Base-by-base conservation (phyloP, 768 basidiomycete species). In the Tricholoma saponaceum region DNA sequence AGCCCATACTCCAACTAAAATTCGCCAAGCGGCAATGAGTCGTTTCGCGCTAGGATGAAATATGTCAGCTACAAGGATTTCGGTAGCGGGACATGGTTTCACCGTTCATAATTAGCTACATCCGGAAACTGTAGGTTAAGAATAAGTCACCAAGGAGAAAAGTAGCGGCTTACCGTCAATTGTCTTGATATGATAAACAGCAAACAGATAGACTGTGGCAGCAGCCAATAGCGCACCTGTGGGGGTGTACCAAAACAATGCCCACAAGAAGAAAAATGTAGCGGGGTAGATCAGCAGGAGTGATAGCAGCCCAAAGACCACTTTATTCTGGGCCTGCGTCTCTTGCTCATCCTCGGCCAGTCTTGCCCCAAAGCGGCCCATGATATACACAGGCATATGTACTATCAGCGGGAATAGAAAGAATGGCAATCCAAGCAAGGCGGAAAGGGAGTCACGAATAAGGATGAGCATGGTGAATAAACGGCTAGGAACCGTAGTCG, bases 281-380 rank as follows among this genome's bases (percentile, higher is more conserved):
- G 85, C 69, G 20, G 92, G 87, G 75, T 98, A 97, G 43, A 90
- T 86, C 61, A 85, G 66, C 55, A 92, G 66, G 57, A 89, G 72
- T 37, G 89, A 83, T 54, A 97, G 70, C 33, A 96, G 65, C 1
- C 94, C 94, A 64, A 96, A 87, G 12, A 90, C 86, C 46, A 97
- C 84, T 78, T 99, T 99, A 78, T 93, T 98, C 79, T 98, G 95
- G 44, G 96, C 97, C 70, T 92, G 89, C 10, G 92, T 89, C 70
- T 98, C 96, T 70, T 98, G 89, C 69, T 98, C 95, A 59, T 93
- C 84, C 65, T 89, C 81, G 33, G 82, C 85, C 35, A 96, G 74
- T 47, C 81, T 74, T 18, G 89, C 90, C 46, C 92, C 93, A 52
- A 87, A 65, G 28, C 86, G 79, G 12, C 85, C 88, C 77, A 96